A percentile compares a stretch with the other conserved stretches of the same genome.
Evolutionary conservation across 2,329 filamentous ascomycete genomes (phyloP).

Genomic region (Mariannaea elegans): DNA sequence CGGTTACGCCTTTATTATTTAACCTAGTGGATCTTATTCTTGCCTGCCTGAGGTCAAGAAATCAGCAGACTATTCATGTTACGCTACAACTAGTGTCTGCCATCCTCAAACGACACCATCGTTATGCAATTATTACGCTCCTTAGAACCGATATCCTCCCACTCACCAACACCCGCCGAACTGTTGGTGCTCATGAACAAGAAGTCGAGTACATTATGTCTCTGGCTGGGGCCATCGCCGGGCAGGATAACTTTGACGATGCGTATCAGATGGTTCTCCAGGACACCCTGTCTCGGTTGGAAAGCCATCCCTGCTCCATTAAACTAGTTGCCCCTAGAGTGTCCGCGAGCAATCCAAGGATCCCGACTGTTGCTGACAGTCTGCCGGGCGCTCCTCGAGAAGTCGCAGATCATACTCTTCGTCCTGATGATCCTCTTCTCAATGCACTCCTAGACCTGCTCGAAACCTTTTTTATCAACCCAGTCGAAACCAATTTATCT

Average conservation of each 20-base stretch:
- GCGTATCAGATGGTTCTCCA: constrained; percentile 76
- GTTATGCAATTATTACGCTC: constrained; percentile 82
- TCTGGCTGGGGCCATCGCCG: constrained; percentile 74
- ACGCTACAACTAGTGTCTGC: constrained; percentile 88
- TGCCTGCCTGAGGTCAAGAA: constrained; percentile 83
- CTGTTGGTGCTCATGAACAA: constrained; percentile 76
- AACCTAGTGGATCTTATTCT: constrained; percentile 92
- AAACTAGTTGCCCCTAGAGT: constrained; percentile 71
- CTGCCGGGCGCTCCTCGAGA: constrained; percentile 69
- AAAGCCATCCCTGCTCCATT: constrained; percentile 78
- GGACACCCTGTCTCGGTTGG: constrained; percentile 74
- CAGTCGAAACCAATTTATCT: constrained; percentile 88
- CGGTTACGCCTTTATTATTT: constrained; percentile 85
- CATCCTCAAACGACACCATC: constrained; percentile 86
- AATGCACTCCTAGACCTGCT: constrained; percentile 76
- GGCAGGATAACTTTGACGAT: constrained; percentile 75
- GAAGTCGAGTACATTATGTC: constrained; percentile 78
- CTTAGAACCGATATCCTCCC: constrained; percentile 71
- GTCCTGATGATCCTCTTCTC: constrained; percentile 68
- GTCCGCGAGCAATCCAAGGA: constrained; percentile 63
- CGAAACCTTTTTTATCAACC: constrained; percentile 85
- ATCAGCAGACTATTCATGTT: constrained; percentile 88
- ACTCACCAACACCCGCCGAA: constrained; percentile 66
- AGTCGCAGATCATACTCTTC: constrained; percentile 68
- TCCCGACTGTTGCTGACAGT: constrained; percentile 63